phyloP scores from a whole-genome alignment of 2,329 filamentous ascomycete species.

The Hypocrella siamensis region DNA sequence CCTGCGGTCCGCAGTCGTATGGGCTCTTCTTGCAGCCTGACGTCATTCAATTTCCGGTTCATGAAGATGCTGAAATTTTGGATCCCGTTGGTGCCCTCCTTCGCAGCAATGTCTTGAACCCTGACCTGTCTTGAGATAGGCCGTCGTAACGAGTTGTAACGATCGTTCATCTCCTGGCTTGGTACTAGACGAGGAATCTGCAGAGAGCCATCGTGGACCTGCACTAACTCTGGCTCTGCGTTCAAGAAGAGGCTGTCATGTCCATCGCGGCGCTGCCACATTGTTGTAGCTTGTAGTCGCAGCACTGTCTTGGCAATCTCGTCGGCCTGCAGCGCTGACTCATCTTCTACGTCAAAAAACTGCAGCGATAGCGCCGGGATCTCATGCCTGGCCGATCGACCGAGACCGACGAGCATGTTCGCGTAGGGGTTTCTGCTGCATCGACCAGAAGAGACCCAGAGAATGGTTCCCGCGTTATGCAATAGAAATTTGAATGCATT shows the following conservation, averaged over 20 bases:
- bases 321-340: not conserved
- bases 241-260: too few relatives aligned
- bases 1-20: too few relatives aligned
- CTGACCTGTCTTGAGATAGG: not conserved
- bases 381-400: not conserved
- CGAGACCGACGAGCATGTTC: constrained; percentile 1
- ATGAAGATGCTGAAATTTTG: too few relatives aligned
- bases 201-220: not conserved
- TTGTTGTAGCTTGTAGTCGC: not conserved
- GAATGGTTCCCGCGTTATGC: not conserved
- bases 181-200: not conserved
- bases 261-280: too few relatives aligned
- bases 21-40: too few relatives aligned
- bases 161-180: not conserved
- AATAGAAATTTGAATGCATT: not conserved
- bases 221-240: constrained; percentile 1
- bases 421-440: not conserved
- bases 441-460: not conserved
- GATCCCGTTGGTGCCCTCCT: too few relatives aligned
- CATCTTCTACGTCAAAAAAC: constrained; percentile 2
- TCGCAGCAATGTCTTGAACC: too few relatives aligned
- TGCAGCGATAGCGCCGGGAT: constrained; percentile 1
- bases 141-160: constrained; percentile 1
- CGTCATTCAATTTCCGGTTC: too few relatives aligned
- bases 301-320: not conserved